Conservation (phyloP, 108 stramenopile species). For the Bacterosira constricta region DNA sequence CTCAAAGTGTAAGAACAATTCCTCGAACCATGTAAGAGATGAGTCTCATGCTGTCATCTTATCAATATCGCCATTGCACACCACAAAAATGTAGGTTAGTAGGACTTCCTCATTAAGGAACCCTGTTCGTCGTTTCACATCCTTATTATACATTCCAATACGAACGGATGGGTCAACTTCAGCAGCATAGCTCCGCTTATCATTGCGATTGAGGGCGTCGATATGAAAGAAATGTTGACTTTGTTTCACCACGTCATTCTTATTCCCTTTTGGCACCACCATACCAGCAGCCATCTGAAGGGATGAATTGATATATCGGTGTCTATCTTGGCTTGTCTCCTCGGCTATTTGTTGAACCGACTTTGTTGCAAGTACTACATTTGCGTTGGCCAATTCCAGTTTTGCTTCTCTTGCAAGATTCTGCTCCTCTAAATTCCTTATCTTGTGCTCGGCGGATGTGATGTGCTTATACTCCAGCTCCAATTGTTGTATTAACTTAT, state of each 20-base stretch:
- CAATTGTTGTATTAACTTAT: neutral
- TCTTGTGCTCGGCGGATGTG: no score
- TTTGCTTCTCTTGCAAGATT: neutral
- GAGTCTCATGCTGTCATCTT: neutral
- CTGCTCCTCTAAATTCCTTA: no score
- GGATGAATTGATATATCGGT: neutral
- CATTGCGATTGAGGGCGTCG: no score
- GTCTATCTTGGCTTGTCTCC: neutral
- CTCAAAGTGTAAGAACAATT: slow-evolving; percentile 25
- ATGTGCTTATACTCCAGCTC: neutral
- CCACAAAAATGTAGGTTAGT: no score
- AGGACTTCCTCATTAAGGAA: slow-evolving; percentile 4
- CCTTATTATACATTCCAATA: neutral
- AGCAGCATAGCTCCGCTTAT: neutral
- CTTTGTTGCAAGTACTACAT: neutral
- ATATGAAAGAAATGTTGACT: no score
- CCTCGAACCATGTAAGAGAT: no score
- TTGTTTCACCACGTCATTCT: no score
- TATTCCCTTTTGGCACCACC: no score
- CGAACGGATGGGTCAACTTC: neutral
- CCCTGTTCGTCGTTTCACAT: slow-evolving; percentile 11
- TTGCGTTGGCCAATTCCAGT: neutral
- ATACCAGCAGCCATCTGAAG: neutral
- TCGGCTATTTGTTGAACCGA: slow-evolving; percentile 1
- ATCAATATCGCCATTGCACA: slow-evolving; percentile 21